Evolutionary conservation across 192 early-diverging fungal species (phyloP), one percentile per base, ranked within the genome.

Genomic region (Mortierella claussenii): DNA sequence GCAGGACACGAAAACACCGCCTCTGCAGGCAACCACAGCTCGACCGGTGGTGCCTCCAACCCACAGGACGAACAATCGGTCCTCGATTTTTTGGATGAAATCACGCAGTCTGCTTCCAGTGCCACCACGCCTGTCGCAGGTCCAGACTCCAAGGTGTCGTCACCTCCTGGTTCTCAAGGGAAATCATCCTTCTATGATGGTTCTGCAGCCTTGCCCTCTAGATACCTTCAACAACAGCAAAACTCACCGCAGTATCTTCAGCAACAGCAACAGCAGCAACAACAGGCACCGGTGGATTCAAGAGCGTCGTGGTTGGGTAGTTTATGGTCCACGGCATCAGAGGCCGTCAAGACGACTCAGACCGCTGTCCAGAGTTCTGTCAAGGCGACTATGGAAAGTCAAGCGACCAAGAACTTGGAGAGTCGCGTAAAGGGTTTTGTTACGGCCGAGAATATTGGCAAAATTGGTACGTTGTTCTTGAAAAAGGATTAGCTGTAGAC

Each of bases 381-480:
- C 50, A 83, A 83, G 34, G 79, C 81, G 30, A 82, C 84, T 17
- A 79, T 83, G 60, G 80, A 80, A 27, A 80, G 81, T 11, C 80
- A 84, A 33, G 68, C 80, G 5, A 70, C 81, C 30, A 78, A 75
- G 40, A 82, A 76, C 30, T 52, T 86, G 1, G 87, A 88, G 60
- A 81, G 82, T 44, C 81, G 79, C 40, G 81, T 88, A 15, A 85
- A 86, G 53, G 74, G 78, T 13, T 71, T 84, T 36, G 85, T 88
- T 0, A 88, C 82, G 55, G 84, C 82, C 11, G 87, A 88, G 45
- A 83, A 81, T 58, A 86, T 88, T 78, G 83, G 81, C 44, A 88
- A 88, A 61, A 74, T 88, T 60, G 81, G 85, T 86, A 79, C n/a
- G 63, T 52, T 32, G 1, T n/a, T n/a, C n/a, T n/a, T n/a, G n/a